These are phyloP conservation scores for Saitozyma podzolica DNA, from an alignment of 768 basidiomycete genomes.

Conservation along the genomic window DNA sequence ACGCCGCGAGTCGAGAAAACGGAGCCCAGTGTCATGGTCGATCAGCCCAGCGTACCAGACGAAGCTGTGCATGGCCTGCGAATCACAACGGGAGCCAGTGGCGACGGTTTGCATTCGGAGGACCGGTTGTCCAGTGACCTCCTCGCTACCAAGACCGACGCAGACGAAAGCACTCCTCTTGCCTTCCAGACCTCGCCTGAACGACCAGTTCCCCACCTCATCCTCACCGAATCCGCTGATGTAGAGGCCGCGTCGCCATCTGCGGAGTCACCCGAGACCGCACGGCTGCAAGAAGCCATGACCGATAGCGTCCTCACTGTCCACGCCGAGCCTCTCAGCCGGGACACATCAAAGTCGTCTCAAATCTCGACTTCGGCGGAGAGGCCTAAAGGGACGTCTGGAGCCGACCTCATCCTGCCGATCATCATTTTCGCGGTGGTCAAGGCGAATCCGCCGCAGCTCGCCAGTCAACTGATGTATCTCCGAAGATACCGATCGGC, in stretches of 20 bases:
- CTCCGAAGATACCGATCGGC: conserved; percentile 62
- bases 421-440: conserved; percentile 92
- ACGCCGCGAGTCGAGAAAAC: neutral
- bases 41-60: neutral
- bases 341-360: neutral
- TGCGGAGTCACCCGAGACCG: neutral
- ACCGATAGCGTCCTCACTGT: conserved; percentile 1
- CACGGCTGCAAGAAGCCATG: neutral
- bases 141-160: neutral
- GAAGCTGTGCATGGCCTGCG: neutral
- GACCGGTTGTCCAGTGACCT: neutral
- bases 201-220: neutral
- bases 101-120: neutral
- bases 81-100: neutral
- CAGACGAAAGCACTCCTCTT: neutral
- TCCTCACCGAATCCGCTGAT: neutral
- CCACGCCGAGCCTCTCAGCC: neutral
- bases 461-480: conserved; percentile 67
- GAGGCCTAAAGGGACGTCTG: conserved; percentile 26
- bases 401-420: conserved; percentile 84
- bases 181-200: neutral
- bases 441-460: conserved; percentile 80
- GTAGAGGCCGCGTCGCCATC: neutral
- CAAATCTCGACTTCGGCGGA: neutral
- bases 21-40: conserved; percentile 4